These are phyloP conservation scores for Erodium chrysanthum DNA, from an alignment of 441 rosid genomes.

Conservation along the genomic window DNA sequence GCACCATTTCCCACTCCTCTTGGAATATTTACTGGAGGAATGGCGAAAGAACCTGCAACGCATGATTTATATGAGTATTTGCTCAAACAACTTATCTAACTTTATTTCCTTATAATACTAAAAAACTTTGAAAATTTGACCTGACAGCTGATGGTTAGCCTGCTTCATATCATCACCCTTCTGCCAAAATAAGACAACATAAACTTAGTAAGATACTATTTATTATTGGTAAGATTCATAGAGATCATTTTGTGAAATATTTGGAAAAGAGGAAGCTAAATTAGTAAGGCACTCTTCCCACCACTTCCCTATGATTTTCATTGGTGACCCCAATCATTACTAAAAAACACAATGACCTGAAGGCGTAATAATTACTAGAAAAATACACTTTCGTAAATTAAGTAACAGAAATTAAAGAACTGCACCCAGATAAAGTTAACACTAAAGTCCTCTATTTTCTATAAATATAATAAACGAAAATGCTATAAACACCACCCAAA, in stretches of 20 bases:
- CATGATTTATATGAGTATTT: constrained; percentile 18
- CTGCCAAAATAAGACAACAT: constrained; percentile 15
- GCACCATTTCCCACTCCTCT: constrained; percentile 29
- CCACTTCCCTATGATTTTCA: no score
- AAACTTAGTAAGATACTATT: neutral
- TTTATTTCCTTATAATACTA: no score
- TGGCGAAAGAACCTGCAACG: constrained; percentile 32
- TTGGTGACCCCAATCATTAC: no score
- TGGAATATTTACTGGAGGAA: constrained; percentile 24
- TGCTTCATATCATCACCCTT: constrained; percentile 35
- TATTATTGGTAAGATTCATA: neutral
- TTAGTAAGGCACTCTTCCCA: no score
- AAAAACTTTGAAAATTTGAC: constrained; percentile 24
- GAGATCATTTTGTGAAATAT: neutral
- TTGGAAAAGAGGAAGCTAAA: neutral
- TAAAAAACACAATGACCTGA: no score
- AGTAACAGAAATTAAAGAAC: no score
- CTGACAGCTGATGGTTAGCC: constrained; percentile 20
- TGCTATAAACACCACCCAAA: neutral
- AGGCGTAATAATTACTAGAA: no score
- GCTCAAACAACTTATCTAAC: no score
- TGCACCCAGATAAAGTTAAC: no score
- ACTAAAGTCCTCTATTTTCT: no score
- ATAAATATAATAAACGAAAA: no score
- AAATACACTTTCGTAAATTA: no score